phyloP scores from a whole-genome alignment of 2,329 filamentous ascomycete genomes.

The Venturia oleaginea region DNA sequence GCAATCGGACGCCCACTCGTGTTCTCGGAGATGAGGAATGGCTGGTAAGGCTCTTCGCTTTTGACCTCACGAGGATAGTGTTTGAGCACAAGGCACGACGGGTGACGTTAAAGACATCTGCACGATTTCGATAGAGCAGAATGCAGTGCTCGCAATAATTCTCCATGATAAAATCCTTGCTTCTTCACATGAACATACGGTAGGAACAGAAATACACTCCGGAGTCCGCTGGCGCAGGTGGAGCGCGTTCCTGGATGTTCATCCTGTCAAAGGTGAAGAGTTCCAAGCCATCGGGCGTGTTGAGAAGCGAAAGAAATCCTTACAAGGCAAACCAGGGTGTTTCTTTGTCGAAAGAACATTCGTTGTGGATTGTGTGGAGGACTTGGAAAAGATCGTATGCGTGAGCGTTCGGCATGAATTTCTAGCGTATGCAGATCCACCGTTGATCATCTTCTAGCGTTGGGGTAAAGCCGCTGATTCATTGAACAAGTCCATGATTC shows the following conservation, averaged over 20 bases:
- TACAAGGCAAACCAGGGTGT: background rate
- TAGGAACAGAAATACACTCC: no score
- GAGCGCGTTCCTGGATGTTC: background rate
- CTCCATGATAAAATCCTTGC: background rate
- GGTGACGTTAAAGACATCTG: background rate
- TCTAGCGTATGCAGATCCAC: slow-evolving; percentile 2
- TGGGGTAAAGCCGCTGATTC: background rate
- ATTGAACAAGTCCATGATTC: background rate
- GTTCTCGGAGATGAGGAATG: background rate
- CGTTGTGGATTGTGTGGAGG: background rate
- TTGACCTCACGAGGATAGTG: background rate
- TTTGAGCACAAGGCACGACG: background rate
- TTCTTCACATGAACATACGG: background rate
- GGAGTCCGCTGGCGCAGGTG: no score
- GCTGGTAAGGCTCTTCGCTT: background rate
- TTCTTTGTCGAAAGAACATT: background rate
- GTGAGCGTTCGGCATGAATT: background rate
- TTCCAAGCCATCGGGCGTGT: background rate
- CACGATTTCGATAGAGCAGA: background rate
- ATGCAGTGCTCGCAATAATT: background rate
- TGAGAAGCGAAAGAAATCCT: background rate
- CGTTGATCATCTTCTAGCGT: background rate
- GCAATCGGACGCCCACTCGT: background rate
- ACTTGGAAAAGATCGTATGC: background rate
- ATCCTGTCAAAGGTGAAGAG: background rate